These are phyloP conservation scores for Hymenoscyphus occultus DNA, from an alignment of 2,329 filamentous ascomycete genomes.

Conservation along the genomic window DNA sequence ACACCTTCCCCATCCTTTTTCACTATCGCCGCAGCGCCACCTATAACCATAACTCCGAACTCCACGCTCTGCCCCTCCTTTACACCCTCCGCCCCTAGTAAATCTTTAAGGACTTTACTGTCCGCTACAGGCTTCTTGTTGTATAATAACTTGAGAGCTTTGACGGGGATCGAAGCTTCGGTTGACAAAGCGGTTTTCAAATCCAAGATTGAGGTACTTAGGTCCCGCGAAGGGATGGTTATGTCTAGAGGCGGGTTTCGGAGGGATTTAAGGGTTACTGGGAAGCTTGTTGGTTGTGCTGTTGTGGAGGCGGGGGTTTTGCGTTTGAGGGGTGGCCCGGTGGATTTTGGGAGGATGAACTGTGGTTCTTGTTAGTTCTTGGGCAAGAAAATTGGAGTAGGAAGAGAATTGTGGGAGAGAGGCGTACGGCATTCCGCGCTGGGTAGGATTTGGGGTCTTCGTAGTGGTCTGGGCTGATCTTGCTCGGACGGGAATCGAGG, in stretches of 20 bases:
- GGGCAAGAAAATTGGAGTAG: neutral
- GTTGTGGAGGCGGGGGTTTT: conserved; percentile 44
- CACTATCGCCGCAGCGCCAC: conserved; percentile 54
- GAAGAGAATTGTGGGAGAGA: conserved; percentile 2
- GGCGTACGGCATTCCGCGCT: conserved; percentile 68
- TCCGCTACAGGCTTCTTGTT: conserved; percentile 84
- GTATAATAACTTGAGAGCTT: conserved; percentile 81
- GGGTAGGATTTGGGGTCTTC: conserved; percentile 80
- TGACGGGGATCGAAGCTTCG: conserved; percentile 60
- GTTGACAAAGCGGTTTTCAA: conserved; percentile 68
- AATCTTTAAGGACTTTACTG: conserved; percentile 71
- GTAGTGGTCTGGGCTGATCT: conserved; percentile 85
- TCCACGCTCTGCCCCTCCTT: conserved; percentile 52
- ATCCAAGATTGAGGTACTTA: conserved; percentile 72
- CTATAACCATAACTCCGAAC: conserved; percentile 85
- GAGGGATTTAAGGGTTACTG: conserved; percentile 68
- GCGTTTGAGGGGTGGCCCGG: conserved; percentile 52
- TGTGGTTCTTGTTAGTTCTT: conserved; percentile 36
- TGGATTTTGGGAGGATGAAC: conserved; percentile 65
- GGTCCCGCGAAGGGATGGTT: conserved; percentile 58
- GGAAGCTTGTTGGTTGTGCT: conserved; percentile 52
- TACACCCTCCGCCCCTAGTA: conserved; percentile 56
- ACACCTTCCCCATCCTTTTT: conserved; percentile 34
- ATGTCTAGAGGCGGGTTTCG: conserved; percentile 72
- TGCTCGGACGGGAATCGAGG: conserved; percentile 74